phyloP scores from a whole-genome alignment of 1,284 basidiomycete genomes.

The Wallemia ichthyophaga region DNA sequence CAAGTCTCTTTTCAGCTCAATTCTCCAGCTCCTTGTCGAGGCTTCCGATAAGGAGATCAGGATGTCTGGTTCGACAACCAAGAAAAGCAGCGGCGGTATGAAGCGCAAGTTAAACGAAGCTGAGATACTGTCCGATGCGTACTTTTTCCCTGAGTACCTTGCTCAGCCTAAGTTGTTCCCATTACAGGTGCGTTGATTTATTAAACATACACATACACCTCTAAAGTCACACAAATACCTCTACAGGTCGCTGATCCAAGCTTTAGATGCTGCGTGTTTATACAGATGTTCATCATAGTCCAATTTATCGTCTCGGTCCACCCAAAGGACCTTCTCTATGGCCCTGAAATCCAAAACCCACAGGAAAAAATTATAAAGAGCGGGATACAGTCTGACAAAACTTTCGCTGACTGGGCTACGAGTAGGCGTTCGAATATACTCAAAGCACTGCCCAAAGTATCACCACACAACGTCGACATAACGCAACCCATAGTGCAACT shows the following conservation, averaged over 20 bases:
- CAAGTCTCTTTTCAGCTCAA: conserved; percentile 4
- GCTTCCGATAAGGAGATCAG: conserved; percentile 16
- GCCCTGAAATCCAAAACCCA: not conserved
- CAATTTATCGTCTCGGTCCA: not conserved
- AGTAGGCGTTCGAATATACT: not conserved
- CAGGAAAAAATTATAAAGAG: not conserved
- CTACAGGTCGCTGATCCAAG: not conserved
- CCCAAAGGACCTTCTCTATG: not conserved
- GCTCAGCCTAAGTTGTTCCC: not conserved
- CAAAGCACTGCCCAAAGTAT: not conserved
- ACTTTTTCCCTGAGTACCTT: not conserved
- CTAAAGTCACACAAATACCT: not conserved
- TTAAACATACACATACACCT: too few relatives aligned
- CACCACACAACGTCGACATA: not conserved
- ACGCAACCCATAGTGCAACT: not conserved
- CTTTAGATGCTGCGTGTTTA: not conserved
- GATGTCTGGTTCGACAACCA: conserved; percentile 5
- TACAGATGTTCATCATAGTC: not conserved
- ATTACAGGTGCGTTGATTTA: not conserved
- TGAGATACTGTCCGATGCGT: not conserved
- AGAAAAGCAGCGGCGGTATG: conserved; percentile 5
- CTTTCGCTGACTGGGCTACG: not conserved
- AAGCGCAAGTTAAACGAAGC: not conserved
- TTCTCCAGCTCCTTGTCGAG: conserved; percentile 19
- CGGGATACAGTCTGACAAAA: not conserved